phyloP scores from a whole-genome alignment of 2,329 filamentous ascomycete species.

The Fusarium transvaalense region DNA sequence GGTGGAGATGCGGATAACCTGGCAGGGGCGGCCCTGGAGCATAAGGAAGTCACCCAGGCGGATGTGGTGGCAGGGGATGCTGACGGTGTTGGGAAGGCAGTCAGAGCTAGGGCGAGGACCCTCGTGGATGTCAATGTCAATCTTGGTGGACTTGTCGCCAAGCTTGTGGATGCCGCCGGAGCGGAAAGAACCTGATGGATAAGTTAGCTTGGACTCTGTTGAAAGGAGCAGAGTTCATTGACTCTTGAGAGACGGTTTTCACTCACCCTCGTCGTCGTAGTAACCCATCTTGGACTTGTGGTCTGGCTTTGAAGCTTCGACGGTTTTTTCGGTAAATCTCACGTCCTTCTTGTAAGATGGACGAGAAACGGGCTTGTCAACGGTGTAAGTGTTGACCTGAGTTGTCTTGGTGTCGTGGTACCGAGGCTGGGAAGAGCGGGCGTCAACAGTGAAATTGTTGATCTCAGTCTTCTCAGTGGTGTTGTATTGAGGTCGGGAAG shows the following conservation, averaged over 20 bases:
- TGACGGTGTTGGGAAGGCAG: slow-evolving; percentile 82
- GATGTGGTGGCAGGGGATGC: slow-evolving; percentile 99
- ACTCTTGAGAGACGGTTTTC: not conserved
- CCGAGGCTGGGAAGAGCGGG: slow-evolving; percentile 38
- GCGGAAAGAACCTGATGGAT: slow-evolving; percentile 66
- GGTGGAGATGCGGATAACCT: slow-evolving; percentile 99
- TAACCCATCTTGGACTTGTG: slow-evolving; percentile 71
- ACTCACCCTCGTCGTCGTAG: slow-evolving; percentile 72
- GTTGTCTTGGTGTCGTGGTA: slow-evolving; percentile 40
- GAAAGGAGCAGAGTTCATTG: not conserved
- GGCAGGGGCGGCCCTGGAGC: slow-evolving; percentile 98
- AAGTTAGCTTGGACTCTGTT: slow-evolving; percentile 40
- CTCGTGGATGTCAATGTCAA: slow-evolving; percentile 60
- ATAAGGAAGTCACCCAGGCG: slow-evolving; percentile 98
- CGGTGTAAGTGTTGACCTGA: slow-evolving; percentile 46
- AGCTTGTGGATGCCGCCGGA: slow-evolving; percentile 67
- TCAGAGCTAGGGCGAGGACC: slow-evolving; percentile 7
- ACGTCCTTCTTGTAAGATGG: slow-evolving; percentile 67
- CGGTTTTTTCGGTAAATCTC: slow-evolving; percentile 75
- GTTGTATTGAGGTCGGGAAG: slow-evolving; percentile 40
- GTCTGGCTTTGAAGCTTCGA: slow-evolving; percentile 64
- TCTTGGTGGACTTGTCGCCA: slow-evolving; percentile 64
- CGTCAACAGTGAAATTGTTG: slow-evolving; percentile 50
- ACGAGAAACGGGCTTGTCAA: slow-evolving; percentile 55
- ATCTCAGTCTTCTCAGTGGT: slow-evolving; percentile 45